Percentiles rank a stretch among this genome's conserved stretches.
Evolutionary conservation across 495 filamentous ascomycete genomes (phyloP).

Genomic region (Baudoinia panamericana): DNA sequence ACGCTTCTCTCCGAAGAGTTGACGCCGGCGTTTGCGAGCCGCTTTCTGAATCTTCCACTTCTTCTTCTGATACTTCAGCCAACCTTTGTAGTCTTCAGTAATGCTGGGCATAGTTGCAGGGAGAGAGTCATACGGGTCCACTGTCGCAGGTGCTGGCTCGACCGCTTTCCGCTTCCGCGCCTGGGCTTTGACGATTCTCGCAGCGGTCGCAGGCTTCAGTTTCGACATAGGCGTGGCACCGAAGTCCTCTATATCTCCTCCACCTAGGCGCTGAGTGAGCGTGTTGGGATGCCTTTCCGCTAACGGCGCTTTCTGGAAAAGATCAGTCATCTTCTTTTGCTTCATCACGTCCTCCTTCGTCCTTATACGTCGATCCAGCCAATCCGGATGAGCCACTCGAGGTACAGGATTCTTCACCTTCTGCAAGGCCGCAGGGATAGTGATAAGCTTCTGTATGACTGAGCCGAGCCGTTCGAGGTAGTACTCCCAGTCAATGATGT

Average conservation of each 20-base stretch:
- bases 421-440: conserved; percentile 90
- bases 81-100: conserved; percentile 74
- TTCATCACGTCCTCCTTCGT: conserved; percentile 93
- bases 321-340: conserved; percentile 95
- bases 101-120: conserved; percentile 78
- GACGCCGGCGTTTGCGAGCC: conserved; percentile 70
- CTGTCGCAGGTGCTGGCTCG: conserved; percentile 39
- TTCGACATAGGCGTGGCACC: conserved; percentile 40
- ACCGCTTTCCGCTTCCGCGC: conserved; percentile 76
- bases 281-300: conserved; percentile 60
- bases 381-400: conserved; percentile 85
- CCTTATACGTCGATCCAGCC: conserved; percentile 86
- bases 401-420: conserved; percentile 92
- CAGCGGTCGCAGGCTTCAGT: conserved; percentile 51
- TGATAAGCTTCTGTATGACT: conserved; percentile 96
- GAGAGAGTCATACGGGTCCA: conserved; percentile 72
- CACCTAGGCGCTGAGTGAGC: conserved; percentile 41
- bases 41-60: conserved; percentile 99
- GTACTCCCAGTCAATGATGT: conserved; percentile 88
- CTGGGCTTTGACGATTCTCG: conserved; percentile 43
- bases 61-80: conserved; percentile 90
- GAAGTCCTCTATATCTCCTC: conserved; percentile 72
- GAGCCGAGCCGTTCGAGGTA: conserved; percentile 90
- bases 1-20: conserved; percentile 81
- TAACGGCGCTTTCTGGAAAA: conserved; percentile 69